phyloP scores from a whole-genome alignment of 352 stramenopile genomes.

The Phytophthora vignae region DNA sequence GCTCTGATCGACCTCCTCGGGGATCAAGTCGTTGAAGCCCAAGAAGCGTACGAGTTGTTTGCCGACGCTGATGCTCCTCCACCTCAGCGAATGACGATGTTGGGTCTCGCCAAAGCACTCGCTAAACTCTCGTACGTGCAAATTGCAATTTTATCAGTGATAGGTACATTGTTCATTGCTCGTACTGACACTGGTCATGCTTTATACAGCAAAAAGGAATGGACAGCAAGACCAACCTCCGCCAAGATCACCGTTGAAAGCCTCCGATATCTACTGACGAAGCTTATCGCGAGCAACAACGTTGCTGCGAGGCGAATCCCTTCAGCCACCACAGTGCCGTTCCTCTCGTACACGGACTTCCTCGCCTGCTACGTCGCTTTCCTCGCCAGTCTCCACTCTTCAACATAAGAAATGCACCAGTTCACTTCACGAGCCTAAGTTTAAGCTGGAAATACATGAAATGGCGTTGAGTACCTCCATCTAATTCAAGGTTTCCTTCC shows the following conservation, averaged over 20 bases:
- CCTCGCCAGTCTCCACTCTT: constrained; percentile 36
- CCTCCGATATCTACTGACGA: constrained; percentile 50
- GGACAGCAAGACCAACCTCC: background rate
- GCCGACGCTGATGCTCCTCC: constrained; percentile 25
- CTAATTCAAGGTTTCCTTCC: constrained; percentile 18
- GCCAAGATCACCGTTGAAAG: constrained; percentile 32
- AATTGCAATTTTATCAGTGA: no score
- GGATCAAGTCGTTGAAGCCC: constrained; percentile 64
- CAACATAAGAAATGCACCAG: constrained; percentile 15
- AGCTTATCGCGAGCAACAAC: constrained; percentile 44
- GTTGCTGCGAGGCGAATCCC: constrained; percentile 45
- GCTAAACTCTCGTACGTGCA: constrained; percentile 46
- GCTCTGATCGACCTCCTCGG: constrained; percentile 69
- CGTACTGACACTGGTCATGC: background rate
- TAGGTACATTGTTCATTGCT: background rate
- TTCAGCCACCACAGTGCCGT: constrained; percentile 37
- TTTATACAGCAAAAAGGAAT: constrained; percentile 13
- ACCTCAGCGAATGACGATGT: constrained; percentile 47
- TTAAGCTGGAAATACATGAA: constrained; percentile 13
- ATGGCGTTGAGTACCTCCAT: constrained; percentile 13
- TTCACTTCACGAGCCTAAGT: background rate
- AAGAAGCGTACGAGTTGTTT: constrained; percentile 61
- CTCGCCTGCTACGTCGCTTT: constrained; percentile 66
- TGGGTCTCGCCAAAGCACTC: constrained; percentile 58
- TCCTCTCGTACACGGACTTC: constrained; percentile 76